Evolutionary conservation across 352 stramenopile genomes (phyloP), one percentile per base, ranked within the genome.

Genomic region (Pythium rhizo-oryzae): DNA sequence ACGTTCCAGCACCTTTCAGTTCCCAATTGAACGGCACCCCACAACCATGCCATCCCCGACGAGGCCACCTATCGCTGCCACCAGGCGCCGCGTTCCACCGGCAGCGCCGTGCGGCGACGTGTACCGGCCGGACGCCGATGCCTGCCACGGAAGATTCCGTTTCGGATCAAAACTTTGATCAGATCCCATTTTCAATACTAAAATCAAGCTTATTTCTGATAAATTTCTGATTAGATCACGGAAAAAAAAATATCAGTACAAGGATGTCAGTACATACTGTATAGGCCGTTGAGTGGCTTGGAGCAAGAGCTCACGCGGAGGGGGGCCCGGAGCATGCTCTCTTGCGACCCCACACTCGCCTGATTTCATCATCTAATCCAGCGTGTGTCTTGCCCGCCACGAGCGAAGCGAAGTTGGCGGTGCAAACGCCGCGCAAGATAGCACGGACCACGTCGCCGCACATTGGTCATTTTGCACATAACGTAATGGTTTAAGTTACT

Each of bases 251-350:
- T 39, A 55, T 37, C 49, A 55, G 49, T 55, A 37, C 1, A 18
- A 47, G 18, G 33, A 47, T n/a, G 4, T 47, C 41, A 47, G 41
- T 47, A 47, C 41, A 18, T 47, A 18, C 41, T 13, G 9, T n/a
- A 18, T 8, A 19, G 49, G n/a, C n/a, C n/a, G n/a, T n/a, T 37
- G 21, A 55, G 23, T 55, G 24, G 9, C 21, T 37, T 19, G 33
- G 28, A 59, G 30, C 18, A 30, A 46, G 52, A 59, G 52, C 52
- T 37, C 55, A 61, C 35, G 62, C 64, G 43, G 21, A 71, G 56
- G 64, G 55, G 47, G 50, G 57, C 54, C 50, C 46, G 54, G 15
- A 47, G 35, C 63, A 61, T 53, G 58, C 67, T 49, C 61, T 28
- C 23, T 52, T 9, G 35, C n/a, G 46, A 57, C 46, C 47, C 59